phyloP scores from a whole-genome alignment of 352 stramenopile genomes.

The Pseudoperonospora humuli region DNA sequence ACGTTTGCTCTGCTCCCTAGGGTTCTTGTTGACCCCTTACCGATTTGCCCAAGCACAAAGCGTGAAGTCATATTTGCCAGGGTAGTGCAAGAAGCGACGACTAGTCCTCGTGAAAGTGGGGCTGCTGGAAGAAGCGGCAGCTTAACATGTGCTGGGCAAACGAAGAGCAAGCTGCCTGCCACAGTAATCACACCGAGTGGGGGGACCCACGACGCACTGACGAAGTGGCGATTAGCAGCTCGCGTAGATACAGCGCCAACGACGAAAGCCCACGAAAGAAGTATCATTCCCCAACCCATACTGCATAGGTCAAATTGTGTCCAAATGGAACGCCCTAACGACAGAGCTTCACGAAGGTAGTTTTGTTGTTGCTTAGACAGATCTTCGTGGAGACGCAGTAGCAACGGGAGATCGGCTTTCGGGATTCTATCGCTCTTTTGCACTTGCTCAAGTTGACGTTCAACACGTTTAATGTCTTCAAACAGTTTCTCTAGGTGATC shows the following conservation, averaged over 20 bases:
- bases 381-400: slow-evolving; percentile 29
- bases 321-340: slow-evolving; percentile 70
- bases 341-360: slow-evolving; percentile 60
- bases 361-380: slow-evolving; percentile 33
- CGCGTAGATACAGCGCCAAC: slow-evolving; percentile 8
- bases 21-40: background rate
- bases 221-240: background rate
- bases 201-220: slow-evolving; percentile 3
- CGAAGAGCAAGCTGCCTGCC: slow-evolving; percentile 11
- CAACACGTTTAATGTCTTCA: slow-evolving; percentile 22
- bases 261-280: slow-evolving; percentile 40
- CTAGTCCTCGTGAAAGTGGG: slow-evolving; percentile 21
- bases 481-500: slow-evolving; percentile 51
- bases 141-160: slow-evolving; percentile 16
- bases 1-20: background rate
- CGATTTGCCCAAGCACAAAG: slow-evolving; percentile 1
- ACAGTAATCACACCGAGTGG: slow-evolving; percentile 2
- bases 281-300: slow-evolving; percentile 59
- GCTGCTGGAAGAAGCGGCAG: slow-evolving; percentile 25
- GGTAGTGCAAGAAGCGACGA: slow-evolving; percentile 14
- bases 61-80: slow-evolving; percentile 17
- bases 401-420: slow-evolving; percentile 23
- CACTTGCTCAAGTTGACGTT: slow-evolving; percentile 23
- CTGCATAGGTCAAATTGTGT: slow-evolving; percentile 80
- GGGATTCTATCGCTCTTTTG: background rate